Conservation (phyloP, 352 stramenopile genomes). For the Hyaloperonospora arabidopsidis region DNA sequence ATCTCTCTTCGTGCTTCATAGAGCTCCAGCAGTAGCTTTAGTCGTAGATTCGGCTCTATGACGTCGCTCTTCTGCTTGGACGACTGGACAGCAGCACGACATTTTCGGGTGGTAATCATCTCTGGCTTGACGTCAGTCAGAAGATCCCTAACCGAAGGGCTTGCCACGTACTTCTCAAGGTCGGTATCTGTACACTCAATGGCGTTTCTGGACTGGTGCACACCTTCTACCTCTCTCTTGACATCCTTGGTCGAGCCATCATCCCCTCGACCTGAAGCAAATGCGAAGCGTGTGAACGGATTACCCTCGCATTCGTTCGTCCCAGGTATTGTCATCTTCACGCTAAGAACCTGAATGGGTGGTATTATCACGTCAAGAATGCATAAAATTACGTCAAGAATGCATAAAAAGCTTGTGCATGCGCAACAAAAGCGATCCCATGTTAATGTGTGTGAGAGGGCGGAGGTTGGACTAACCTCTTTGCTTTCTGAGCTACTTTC, state of each 20-base stretch:
- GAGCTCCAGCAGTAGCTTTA: conserved; percentile 36
- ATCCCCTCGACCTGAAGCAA: conserved; percentile 13
- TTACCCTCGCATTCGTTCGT: conserved; percentile 24
- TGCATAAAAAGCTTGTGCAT: conserved; percentile 8
- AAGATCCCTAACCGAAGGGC: too few species aligned
- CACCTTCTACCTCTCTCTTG: conserved; percentile 11
- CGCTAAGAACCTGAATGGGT: neutral
- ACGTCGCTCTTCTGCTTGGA: too few species aligned
- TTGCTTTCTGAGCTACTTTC: conserved; percentile 6
- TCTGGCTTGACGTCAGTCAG: too few species aligned
- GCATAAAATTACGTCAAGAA: neutral
- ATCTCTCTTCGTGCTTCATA: conserved; percentile 28
- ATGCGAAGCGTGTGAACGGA: conserved; percentile 62
- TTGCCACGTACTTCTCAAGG: too few species aligned
- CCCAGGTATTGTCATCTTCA: conserved; percentile 11
- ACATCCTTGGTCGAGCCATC: conserved; percentile 9
- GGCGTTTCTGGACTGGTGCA: neutral
- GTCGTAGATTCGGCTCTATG: conserved; percentile 10
- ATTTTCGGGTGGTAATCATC: too few species aligned
- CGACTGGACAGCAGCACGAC: too few species aligned
- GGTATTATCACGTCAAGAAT: neutral
- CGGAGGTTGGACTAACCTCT: conserved; percentile 10
- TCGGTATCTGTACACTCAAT: too few species aligned
- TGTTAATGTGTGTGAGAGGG: conserved; percentile 18
- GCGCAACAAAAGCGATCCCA: conserved; percentile 19